phyloP scores from a whole-genome alignment of 163 green algal species.

The Trebouxia gelatinosa region DNA sequence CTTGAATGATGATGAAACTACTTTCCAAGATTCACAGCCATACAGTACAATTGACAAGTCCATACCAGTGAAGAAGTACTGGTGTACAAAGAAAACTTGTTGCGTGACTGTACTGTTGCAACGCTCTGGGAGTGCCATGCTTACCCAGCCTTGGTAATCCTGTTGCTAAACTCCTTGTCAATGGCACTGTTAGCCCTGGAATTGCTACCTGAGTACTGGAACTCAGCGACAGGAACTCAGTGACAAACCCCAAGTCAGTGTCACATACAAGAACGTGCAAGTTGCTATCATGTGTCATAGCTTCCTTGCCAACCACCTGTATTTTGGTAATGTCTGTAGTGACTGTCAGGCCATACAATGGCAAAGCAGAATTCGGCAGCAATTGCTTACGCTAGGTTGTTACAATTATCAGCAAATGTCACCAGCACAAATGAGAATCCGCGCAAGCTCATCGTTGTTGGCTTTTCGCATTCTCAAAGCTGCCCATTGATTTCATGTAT shows the following conservation, averaged over 20 bases:
- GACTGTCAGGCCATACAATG: background rate
- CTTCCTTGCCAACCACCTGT: background rate
- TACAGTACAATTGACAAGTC: background rate
- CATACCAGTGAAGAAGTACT: background rate
- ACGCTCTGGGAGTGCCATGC: background rate
- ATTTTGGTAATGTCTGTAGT: background rate
- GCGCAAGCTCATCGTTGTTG: background rate
- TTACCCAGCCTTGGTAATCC: background rate
- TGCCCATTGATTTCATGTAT: background rate
- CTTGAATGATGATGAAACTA: no score
- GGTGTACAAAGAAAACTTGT: background rate
- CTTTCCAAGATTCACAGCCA: background rate
- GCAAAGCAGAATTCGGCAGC: background rate
- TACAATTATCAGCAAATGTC: background rate
- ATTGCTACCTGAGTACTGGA: background rate
- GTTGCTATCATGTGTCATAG: background rate
- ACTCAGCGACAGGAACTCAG: no score
- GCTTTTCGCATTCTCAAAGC: background rate
- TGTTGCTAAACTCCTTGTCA: background rate
- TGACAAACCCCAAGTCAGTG: background rate
- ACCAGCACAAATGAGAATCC: background rate
- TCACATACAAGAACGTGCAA: background rate
- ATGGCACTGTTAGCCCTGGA: background rate
- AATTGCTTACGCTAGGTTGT: background rate
- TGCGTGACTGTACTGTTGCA: background rate